Percentiles rank a stretch among this genome's conserved stretches.
These are phyloP conservation scores for Fusarium foetens DNA, from an alignment of 2,329 filamentous ascomycete species.

Conservation along the genomic window DNA sequence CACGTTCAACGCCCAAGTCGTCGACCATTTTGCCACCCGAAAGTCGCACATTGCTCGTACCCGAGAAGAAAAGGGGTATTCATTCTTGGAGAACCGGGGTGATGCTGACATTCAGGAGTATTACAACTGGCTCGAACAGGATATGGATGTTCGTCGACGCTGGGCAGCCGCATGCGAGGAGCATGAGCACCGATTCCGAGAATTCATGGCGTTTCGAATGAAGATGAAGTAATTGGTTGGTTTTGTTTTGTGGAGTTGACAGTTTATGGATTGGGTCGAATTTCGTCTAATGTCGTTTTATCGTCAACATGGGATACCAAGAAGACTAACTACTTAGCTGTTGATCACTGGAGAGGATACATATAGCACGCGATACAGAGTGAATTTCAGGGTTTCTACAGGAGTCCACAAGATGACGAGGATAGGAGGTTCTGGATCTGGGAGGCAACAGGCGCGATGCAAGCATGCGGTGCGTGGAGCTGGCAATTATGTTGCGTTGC, in stretches of 20 bases:
- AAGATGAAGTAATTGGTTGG: slow-evolving; percentile 52
- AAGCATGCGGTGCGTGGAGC: slow-evolving; percentile 22
- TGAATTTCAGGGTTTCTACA: slow-evolving; percentile 29
- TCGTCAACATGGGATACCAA: slow-evolving; percentile 16
- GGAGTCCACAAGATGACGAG: slow-evolving; percentile 15
- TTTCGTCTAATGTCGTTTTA: slow-evolving; percentile 17
- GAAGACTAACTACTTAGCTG: slow-evolving; percentile 1
- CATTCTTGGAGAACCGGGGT: slow-evolving; percentile 57
- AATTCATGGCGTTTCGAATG: slow-evolving; percentile 63
- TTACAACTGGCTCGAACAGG: slow-evolving; percentile 68
- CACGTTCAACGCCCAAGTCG: slow-evolving; percentile 62
- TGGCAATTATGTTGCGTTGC: slow-evolving; percentile 3
- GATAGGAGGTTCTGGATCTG: slow-evolving; percentile 27
- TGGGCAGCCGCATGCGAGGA: slow-evolving; percentile 69
- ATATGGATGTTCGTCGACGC: slow-evolving; percentile 68
- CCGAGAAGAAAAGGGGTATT: slow-evolving; percentile 55
- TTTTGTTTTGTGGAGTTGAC: slow-evolving; percentile 18
- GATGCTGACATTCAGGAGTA: slow-evolving; percentile 67
- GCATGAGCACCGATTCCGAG: slow-evolving; percentile 68
- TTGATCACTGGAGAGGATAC: slow-evolving; percentile 1
- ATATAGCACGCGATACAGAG: not conserved
- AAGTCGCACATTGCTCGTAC: slow-evolving; percentile 55
- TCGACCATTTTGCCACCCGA: slow-evolving; percentile 65
- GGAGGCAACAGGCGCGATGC: slow-evolving; percentile 11
- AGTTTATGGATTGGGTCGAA: slow-evolving; percentile 12